Evolutionary conservation across 2,329 filamentous ascomycete species (phyloP), one percentile per base, ranked within the genome.

Genomic region (Tolypocladium tundrense): DNA sequence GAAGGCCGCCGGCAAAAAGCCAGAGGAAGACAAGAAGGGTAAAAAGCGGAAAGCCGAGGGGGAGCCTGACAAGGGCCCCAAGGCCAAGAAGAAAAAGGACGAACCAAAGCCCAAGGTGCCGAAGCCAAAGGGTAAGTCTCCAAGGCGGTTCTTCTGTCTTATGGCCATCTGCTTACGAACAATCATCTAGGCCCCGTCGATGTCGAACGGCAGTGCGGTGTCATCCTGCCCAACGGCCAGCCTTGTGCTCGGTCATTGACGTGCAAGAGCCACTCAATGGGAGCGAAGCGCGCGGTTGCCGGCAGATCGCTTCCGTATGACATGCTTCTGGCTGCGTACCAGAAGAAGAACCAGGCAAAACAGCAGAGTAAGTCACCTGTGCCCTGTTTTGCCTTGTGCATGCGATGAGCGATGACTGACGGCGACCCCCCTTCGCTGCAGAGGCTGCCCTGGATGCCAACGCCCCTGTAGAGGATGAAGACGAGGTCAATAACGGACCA

Each of bases 291-390:
- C 64, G 88, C 88, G 1, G 92, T 97, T 3, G 88, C 90, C 6
- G 92, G 92, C 1, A 82, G 92, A 60, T 94, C 89, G 51, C 75
- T 96, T 60, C 92, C 92, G 1, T 97, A 97, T 68, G 91, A 96
- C 71, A 94, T 96, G 87, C 77, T 97, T 43, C 80, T 97, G 42
- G 86, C 88, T 16, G 87, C 88, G 9, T 94, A 94, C 68, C 90
- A 94, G 72, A 97, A 97, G 81, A 97, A 97, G 79, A 99, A 99
- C 67, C 94, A 97, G 72, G 94, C 94, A 27, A 96, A 96, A 69
- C 90, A 96, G 76, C 94, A 97, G 73, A 96, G 90, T 92, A 79
- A 75, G 87, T 81, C 50, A 43, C 57, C 19, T 43, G 31, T 6
- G 31, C 31, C 48, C 19, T 21, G 48, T 35, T 52, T 52, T 37